phyloP scores from a whole-genome alignment of 2,329 filamentous ascomycete species.

The Trichoderma sp. region DNA sequence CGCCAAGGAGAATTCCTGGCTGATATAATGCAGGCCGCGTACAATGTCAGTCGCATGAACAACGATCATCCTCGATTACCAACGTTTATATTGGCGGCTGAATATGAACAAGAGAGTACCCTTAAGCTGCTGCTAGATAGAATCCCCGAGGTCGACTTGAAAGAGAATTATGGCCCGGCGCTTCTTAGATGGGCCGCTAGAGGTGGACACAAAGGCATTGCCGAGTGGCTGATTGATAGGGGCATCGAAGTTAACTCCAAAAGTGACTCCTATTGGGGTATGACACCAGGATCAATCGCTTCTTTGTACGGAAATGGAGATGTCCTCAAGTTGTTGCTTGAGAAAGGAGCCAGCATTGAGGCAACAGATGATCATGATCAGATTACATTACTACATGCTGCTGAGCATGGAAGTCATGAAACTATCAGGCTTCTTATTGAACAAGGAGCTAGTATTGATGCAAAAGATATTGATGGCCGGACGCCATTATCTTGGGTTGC shows the following conservation, averaged over 20 bases:
- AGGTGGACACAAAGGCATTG: not conserved
- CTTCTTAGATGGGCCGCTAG: not conserved
- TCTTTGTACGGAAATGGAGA: not conserved
- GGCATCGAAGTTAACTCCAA: not conserved
- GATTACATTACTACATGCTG: not conserved
- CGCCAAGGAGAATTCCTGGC: too few relatives aligned
- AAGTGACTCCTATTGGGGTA: not conserved
- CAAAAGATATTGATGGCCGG: not conserved
- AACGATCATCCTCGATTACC: not conserved
- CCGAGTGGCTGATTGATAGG: not conserved
- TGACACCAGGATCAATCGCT: not conserved
- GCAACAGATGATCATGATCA: not conserved
- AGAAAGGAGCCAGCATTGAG: not conserved
- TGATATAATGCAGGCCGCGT: too few relatives aligned
- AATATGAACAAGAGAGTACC: not conserved
- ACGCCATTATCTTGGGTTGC: too few relatives aligned
- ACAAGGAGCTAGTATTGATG: not conserved
- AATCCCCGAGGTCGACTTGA: not conserved
- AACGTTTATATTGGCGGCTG: not conserved
- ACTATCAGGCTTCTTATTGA: not conserved
- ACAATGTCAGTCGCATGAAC: too few relatives aligned
- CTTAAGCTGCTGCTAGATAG: not conserved
- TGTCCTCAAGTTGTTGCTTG: not conserved
- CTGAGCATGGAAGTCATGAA: too few relatives aligned
- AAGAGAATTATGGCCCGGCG: not conserved